A percentile compares a stretch with the other conserved stretches of the same genome.
Conservation (phyloP, 176 grass and related monocot genomes). For the Themeda triandra region DNA sequence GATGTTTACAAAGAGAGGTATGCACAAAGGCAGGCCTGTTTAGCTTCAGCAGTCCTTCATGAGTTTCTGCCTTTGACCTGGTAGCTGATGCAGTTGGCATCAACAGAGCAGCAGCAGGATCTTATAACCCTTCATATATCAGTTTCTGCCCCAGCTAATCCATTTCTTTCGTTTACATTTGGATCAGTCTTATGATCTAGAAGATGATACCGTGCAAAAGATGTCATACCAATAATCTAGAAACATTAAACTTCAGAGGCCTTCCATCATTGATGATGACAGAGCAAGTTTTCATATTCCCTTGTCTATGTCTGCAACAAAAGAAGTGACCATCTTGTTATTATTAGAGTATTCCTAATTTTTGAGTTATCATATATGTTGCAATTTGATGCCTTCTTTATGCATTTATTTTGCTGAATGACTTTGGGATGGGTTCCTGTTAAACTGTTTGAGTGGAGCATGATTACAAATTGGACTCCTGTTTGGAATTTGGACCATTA, state of each 20-base stretch:
- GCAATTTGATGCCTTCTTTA: background rate
- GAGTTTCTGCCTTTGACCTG: constrained; percentile 20
- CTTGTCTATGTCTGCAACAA: constrained; percentile 1
- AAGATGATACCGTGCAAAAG: constrained; percentile 45
- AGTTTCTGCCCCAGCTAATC: constrained; percentile 32
- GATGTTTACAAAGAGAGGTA: constrained; percentile 24
- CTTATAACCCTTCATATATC: constrained; percentile 35
- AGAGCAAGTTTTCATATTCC: constrained; percentile 9
- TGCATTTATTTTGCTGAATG: background rate
- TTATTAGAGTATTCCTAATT: background rate
- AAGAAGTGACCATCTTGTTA: constrained; percentile 2
- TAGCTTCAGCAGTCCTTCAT: constrained; percentile 22
- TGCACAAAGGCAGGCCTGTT: constrained; percentile 24
- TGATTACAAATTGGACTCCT: background rate
- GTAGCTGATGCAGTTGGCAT: constrained; percentile 35
- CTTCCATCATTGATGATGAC: constrained; percentile 36
- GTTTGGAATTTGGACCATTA: background rate
- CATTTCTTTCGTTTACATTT: constrained; percentile 48
- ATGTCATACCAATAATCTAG: constrained; percentile 43
- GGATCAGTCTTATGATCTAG: constrained; percentile 29
- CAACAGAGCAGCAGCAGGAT: constrained; percentile 16
- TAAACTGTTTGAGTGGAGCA: background rate
- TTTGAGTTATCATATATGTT: background rate
- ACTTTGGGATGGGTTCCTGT: background rate
- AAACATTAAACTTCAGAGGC: constrained; percentile 21